Evolutionary conservation across 176 grass and related monocot species (phyloP).

Genomic region (Eleusine coracana): DNA sequence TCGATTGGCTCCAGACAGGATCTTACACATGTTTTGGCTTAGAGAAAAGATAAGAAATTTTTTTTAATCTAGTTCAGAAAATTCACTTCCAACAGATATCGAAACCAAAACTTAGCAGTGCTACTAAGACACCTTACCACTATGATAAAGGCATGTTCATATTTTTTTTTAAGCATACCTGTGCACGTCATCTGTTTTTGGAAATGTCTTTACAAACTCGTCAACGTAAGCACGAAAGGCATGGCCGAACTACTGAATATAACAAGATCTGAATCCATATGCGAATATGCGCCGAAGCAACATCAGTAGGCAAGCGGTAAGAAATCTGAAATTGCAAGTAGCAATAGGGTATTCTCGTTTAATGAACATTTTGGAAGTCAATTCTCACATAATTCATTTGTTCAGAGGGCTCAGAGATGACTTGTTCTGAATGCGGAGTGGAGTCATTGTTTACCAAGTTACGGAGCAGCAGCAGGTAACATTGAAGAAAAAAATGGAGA

Average conservation of each 20-base stretch:
- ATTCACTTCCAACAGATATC: too few species aligned
- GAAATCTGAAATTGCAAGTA: neutral
- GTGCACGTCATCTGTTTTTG: slow-evolving; percentile 12
- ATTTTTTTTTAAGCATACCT: slow-evolving; percentile 16
- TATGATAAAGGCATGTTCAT: too few species aligned
- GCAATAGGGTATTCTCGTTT: neutral
- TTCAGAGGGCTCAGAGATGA: neutral
- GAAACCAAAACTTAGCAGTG: too few species aligned
- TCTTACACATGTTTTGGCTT: too few species aligned
- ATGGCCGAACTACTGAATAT: neutral
- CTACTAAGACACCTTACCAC: too few species aligned
- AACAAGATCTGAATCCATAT: neutral
- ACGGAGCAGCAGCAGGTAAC: neutral
- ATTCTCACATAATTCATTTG: neutral
- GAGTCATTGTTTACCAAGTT: slow-evolving; percentile 21
- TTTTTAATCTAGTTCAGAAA: too few species aligned
- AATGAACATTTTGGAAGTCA: neutral
- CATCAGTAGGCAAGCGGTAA: neutral
- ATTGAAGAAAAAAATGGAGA: neutral
- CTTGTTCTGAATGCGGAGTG: neutral
- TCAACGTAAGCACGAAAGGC: neutral
- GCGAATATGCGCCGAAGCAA: slow-evolving; percentile 33
- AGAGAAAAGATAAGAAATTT: too few species aligned
- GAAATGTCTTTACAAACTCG: slow-evolving; percentile 7
- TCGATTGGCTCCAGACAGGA: too few species aligned